These are phyloP conservation scores for Candida orba DNA, from an alignment of 805 yeast species.

Conservation along the genomic window DNA sequence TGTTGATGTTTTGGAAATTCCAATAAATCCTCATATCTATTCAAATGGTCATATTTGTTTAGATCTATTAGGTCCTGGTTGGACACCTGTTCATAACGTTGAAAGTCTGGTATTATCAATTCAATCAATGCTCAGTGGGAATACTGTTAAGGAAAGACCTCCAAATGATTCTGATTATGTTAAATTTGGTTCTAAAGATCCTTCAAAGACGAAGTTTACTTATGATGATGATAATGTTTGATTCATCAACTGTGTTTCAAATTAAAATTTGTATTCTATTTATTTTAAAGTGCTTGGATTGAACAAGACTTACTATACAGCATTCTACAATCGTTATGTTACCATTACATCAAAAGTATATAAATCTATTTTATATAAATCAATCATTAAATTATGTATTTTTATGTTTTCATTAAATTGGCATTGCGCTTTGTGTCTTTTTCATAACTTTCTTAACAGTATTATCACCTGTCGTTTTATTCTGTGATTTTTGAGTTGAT, in stretches of 20 bases:
- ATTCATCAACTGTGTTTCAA: neutral
- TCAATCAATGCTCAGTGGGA: conserved; percentile 57
- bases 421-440: neutral
- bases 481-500: neutral
- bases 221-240: conserved; percentile 52
- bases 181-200: conserved; percentile 48
- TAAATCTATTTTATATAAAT: no score
- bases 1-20: conserved; percentile 30
- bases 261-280: no score
- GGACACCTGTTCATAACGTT: conserved; percentile 27
- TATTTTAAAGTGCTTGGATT: no score
- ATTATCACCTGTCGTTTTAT: neutral
- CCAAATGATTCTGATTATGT: conserved; percentile 48
- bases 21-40: conserved; percentile 69
- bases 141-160: conserved; percentile 43
- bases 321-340: no score
- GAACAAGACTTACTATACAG: no score
- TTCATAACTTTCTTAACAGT: neutral
- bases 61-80: conserved; percentile 45
- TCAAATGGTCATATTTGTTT: conserved; percentile 76
- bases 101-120: conserved; percentile 45
- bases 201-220: conserved; percentile 39
- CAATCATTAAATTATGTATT: no score
- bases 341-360: no score
- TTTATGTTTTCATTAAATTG: neutral